Percentiles rank a stretch among this genome's conserved stretches.
These are phyloP conservation scores for Byssothecium circinans DNA, from an alignment of 2,329 filamentous ascomycete species.

Conservation along the genomic window DNA sequence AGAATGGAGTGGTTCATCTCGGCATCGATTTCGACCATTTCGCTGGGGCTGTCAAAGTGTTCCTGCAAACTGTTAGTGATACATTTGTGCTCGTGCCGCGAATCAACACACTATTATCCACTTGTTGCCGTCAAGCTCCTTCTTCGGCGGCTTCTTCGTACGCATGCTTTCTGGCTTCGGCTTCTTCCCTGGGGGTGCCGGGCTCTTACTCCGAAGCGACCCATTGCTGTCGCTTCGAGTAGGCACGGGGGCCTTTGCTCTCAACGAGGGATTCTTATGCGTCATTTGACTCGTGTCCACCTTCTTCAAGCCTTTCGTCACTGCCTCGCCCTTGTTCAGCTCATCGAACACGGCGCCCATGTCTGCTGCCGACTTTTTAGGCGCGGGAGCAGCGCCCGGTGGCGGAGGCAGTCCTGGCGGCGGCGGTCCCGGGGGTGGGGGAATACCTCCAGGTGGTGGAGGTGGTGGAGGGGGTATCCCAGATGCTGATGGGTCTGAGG, in stretches of 20 bases:
- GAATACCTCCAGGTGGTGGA: constrained; percentile 59
- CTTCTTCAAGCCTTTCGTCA: constrained; percentile 87
- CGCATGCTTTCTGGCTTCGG: constrained; percentile 54
- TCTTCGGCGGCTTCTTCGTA: constrained; percentile 52
- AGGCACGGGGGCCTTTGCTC: constrained; percentile 71
- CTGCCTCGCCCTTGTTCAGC: constrained; percentile 83
- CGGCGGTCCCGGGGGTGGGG: constrained; percentile 66
- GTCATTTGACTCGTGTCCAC: constrained; percentile 97
- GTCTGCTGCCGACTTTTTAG: constrained; percentile 57
- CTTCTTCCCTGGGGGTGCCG: constrained; percentile 70
- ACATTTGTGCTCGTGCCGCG: not conserved
- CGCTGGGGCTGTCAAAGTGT: constrained; percentile 78
- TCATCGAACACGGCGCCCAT: constrained; percentile 89
- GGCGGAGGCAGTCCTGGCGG: constrained; percentile 52
- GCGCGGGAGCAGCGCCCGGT: constrained; percentile 52
- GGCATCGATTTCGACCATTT: constrained; percentile 79
- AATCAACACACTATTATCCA: constrained; percentile 73
- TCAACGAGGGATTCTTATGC: constrained; percentile 91
- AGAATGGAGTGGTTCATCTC: constrained; percentile 85
- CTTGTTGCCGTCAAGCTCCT: constrained; percentile 69
- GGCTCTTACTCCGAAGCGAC: constrained; percentile 71
- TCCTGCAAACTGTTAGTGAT: constrained; percentile 58
- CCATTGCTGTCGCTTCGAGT: constrained; percentile 56
- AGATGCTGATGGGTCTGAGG: constrained; percentile 55
- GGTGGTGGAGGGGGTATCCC: constrained; percentile 68